Conservation (phyloP, 2,329 filamentous ascomycete species). For the Blastomyces percursus region DNA sequence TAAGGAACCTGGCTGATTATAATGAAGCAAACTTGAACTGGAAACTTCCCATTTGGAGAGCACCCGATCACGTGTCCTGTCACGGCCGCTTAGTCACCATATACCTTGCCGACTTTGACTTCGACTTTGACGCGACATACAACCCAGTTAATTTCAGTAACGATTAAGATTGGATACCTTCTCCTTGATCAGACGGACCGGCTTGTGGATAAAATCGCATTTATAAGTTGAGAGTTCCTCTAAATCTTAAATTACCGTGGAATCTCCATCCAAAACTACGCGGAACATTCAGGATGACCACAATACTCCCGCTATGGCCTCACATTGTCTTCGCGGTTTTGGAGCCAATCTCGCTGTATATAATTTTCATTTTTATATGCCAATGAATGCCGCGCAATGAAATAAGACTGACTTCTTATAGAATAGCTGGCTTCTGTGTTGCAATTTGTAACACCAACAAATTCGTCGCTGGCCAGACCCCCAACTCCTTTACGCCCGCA, state of each 20-base stretch:
- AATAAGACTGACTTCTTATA: conserved; percentile 21
- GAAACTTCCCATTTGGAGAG: not conserved
- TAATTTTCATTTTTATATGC: conserved; percentile 7
- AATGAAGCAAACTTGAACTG: not conserved
- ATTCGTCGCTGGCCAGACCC: conserved; percentile 55
- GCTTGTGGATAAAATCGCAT: not conserved
- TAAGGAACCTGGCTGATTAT: not conserved
- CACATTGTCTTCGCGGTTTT: conserved; percentile 56
- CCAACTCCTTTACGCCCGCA: conserved; percentile 24
- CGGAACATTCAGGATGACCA: conserved; percentile 14
- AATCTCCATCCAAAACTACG: not conserved
- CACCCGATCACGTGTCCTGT: not conserved
- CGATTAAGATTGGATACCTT: not conserved
- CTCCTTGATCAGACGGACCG: not conserved
- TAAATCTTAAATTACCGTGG: not conserved
- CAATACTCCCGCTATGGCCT: conserved; percentile 53
- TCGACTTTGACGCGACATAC: too few relatives aligned
- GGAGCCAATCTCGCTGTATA: conserved; percentile 54
- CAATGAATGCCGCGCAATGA: conserved; percentile 8
- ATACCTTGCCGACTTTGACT: too few relatives aligned
- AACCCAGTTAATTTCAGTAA: too few relatives aligned
- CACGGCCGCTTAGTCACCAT: not conserved
- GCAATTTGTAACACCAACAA: conserved; percentile 47
- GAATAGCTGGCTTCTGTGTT: conserved; percentile 48
- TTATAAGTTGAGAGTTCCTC: not conserved